Evolutionary conservation across 352 stramenopile genomes (phyloP), one percentile per base, ranked within the genome.

Genomic region (Pythium sukuiense): DNA sequence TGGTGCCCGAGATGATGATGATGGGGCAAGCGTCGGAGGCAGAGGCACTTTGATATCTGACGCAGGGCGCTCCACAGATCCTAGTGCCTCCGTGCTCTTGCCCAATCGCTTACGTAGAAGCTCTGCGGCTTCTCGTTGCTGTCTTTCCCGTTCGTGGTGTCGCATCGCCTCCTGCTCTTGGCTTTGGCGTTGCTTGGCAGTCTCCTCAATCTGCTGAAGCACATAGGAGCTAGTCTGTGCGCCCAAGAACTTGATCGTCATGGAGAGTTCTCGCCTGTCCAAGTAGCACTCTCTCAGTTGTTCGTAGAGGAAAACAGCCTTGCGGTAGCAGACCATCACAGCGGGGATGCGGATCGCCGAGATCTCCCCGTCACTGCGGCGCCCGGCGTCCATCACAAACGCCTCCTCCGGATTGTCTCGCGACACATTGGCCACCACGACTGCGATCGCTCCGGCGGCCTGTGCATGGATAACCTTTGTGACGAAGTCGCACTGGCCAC

Each of bases 401-500:
- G 83, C 81, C 14, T 77, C 70, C 60, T 37, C 67, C 54, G 57
- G 65, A 68, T 27, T 71, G 59, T 58, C 50, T 63, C 32, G 46
- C 14, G 63, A 60, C 26, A 73, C 68, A 67, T 93, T 92, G 27
- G 80, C 80, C 20, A 95, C 78, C 20, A 95, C 48, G 43, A 92
- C 77, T 0, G 82, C 84, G 43, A 93, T 43, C 26, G 83, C 85
- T 9, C 87, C 84, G 8, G 86, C 86, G 16, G 74, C 75, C 55
- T 95, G 86, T 0, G 79, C 85, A 55, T 89, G 76, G 18, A 85
- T 48, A 43, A 81, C 79, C 63, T 95, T 95, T 32, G 77, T 81
- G n/a, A 92, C 71, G 67, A 93, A 95, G 72, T 93, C 80, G 67
- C 84, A 95, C 30, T 71, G 60, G 9, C 86, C 86, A 1, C 86